Evolutionary conservation across 2,329 filamentous ascomycete genomes (phyloP).

Genomic region (Penicillium freii): DNA sequence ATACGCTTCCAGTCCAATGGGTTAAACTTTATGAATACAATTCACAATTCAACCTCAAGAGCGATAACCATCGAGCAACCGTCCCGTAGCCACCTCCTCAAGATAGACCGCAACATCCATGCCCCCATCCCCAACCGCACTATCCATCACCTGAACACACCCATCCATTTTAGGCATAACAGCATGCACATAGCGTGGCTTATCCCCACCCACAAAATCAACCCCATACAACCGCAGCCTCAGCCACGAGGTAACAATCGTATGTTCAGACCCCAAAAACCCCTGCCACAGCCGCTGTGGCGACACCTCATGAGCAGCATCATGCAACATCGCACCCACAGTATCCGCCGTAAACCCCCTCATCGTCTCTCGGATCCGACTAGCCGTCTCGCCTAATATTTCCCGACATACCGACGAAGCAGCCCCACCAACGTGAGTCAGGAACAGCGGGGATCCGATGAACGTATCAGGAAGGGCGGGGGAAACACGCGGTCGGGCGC

Average conservation of each 20-base stretch:
- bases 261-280: slow-evolving; percentile 46
- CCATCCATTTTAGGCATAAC: slow-evolving; percentile 48
- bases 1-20: not conserved
- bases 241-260: slow-evolving; percentile 48
- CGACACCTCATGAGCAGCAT: slow-evolving; percentile 44
- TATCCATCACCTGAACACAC: slow-evolving; percentile 45
- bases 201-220: slow-evolving; percentile 36
- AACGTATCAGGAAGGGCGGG: slow-evolving; percentile 45
- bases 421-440: slow-evolving; percentile 36
- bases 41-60: not conserved
- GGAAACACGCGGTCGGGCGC: slow-evolving; percentile 40
- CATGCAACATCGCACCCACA: slow-evolving; percentile 44
- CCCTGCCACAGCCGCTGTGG: slow-evolving; percentile 52
- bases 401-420: not conserved
- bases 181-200: slow-evolving; percentile 42
- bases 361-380: slow-evolving; percentile 38
- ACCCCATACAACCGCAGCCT: slow-evolving; percentile 34
- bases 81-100: slow-evolving; percentile 3
- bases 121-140: slow-evolving; percentile 11
- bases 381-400: slow-evolving; percentile 10
- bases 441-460: slow-evolving; percentile 47
- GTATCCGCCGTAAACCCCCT: slow-evolving; percentile 38
- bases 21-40: not conserved
- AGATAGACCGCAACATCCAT: slow-evolving; percentile 20
- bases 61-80: not conserved